phyloP scores from a whole-genome alignment of 805 yeast genomes.

The Candida silvatica region DNA sequence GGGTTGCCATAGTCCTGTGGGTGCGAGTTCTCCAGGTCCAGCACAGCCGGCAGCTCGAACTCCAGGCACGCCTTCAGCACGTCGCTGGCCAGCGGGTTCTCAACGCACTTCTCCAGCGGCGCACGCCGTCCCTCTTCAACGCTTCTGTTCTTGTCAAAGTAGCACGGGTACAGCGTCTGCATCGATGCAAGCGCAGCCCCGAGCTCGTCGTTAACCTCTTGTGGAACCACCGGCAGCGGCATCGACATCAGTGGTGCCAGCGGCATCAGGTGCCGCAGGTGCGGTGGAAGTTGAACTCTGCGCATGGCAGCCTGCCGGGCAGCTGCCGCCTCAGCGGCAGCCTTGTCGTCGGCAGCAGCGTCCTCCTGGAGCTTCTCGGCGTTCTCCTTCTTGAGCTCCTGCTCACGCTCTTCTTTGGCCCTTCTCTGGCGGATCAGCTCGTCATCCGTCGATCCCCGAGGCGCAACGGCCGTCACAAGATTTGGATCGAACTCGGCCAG shows the following conservation, averaged over 20 bases:
- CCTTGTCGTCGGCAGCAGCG: not conserved
- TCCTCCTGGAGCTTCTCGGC: slow-evolving; percentile 7
- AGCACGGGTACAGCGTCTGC: slow-evolving; percentile 83
- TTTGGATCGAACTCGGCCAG: slow-evolving; percentile 81
- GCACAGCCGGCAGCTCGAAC: slow-evolving; percentile 28
- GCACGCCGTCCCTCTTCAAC: slow-evolving; percentile 83
- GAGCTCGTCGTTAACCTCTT: slow-evolving; percentile 41
- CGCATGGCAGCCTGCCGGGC: too few relatives aligned
- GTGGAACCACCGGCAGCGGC: slow-evolving; percentile 3
- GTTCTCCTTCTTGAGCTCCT: not conserved
- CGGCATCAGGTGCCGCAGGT: not conserved
- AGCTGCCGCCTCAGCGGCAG: not conserved
- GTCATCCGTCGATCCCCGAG: too few relatives aligned
- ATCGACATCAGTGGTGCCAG: not conserved
- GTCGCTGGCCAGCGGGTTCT: slow-evolving; percentile 80
- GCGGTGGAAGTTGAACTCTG: too few relatives aligned
- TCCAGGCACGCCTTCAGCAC: slow-evolving; percentile 59
- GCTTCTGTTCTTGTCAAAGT: slow-evolving; percentile 73
- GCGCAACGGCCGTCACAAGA: slow-evolving; percentile 63
- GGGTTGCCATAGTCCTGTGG: slow-evolving; percentile 98
- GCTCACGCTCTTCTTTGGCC: not conserved
- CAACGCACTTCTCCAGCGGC: slow-evolving; percentile 56
- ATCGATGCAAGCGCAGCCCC: slow-evolving; percentile 56
- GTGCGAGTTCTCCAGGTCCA: slow-evolving; percentile 80
- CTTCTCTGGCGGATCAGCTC: not conserved